phyloP scores from a whole-genome alignment of 495 filamentous ascomycete genomes.

The Thermothielavioides terrestris region DNA sequence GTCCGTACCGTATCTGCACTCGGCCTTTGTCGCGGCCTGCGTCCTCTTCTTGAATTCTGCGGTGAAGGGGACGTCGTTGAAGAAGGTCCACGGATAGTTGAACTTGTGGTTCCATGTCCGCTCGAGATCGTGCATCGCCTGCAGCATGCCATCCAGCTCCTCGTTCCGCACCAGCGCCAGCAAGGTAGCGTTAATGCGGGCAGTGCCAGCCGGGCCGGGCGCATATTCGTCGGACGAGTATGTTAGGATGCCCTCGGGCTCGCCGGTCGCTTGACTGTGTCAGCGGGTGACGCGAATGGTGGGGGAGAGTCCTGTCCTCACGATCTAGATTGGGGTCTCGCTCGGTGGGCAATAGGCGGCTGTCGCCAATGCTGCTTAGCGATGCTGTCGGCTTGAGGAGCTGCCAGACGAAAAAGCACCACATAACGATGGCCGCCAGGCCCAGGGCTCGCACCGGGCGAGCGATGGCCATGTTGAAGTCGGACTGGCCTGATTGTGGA shows the following conservation, averaged over 20 bases:
- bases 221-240: conserved; percentile 65
- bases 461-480: conserved; percentile 61
- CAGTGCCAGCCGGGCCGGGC: conserved; percentile 61
- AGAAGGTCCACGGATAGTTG: conserved; percentile 99
- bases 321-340: conserved; percentile 78
- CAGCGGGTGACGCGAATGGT: neutral
- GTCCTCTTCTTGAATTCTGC: conserved; percentile 86
- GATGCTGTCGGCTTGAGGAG: conserved; percentile 45
- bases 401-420: conserved; percentile 66
- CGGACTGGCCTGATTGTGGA: neutral
- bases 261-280: conserved; percentile 56
- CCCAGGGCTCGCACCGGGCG: conserved; percentile 73
- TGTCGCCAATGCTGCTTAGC: conserved; percentile 27
- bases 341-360: conserved; percentile 34
- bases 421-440: conserved; percentile 57
- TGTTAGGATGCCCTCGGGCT: conserved; percentile 67
- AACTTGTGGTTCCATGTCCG: conserved; percentile 97
- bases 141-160: conserved; percentile 73
- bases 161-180: conserved; percentile 89
- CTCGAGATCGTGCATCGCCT: conserved; percentile 84
- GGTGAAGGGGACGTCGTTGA: conserved; percentile 89
- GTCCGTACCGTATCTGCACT: conserved; percentile 66
- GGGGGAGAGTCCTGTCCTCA: conserved; percentile 30
- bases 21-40: conserved; percentile 69
- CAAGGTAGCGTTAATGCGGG: conserved; percentile 85